These are phyloP conservation scores for Fusarium gaditjirri DNA, from an alignment of 2,329 filamentous ascomycete genomes.

Conservation along the genomic window DNA sequence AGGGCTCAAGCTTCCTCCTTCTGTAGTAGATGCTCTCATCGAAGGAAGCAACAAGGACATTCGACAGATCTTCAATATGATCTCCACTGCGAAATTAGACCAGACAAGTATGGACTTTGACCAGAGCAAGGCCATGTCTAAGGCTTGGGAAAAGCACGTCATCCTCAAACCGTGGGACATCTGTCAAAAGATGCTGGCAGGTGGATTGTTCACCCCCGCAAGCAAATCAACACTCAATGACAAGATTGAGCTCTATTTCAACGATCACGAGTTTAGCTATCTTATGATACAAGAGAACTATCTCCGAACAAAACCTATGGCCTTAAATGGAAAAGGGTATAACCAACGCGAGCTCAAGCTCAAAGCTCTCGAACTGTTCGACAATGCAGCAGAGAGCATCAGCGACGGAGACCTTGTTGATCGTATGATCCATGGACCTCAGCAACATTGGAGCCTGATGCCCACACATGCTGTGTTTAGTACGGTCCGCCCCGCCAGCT, in stretches of 20 bases:
- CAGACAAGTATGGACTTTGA: constrained; percentile 83
- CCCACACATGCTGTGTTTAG: constrained; percentile 95
- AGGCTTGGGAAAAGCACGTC: constrained; percentile 98
- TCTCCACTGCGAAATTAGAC: constrained; percentile 92
- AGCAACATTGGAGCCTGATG: constrained; percentile 99
- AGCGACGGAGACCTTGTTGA: constrained; percentile 97
- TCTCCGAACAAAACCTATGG: constrained; percentile 80
- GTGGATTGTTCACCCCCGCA: constrained; percentile 83
- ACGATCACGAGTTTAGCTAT: constrained; percentile 97
- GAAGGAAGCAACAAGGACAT: constrained; percentile 97
- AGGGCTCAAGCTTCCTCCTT: constrained; percentile 82
- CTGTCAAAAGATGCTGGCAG: constrained; percentile 88
- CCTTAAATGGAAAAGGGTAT: constrained; percentile 66
- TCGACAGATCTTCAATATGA: constrained; percentile 98
- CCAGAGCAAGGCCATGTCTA: constrained; percentile 91
- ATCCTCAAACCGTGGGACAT: constrained; percentile 99
- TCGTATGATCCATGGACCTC: constrained; percentile 96
- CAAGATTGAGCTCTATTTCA: constrained; percentile 99
- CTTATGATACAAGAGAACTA: constrained; percentile 99
- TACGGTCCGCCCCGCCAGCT: constrained; percentile 91
- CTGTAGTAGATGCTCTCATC: constrained; percentile 91
- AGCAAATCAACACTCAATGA: constrained; percentile 93
- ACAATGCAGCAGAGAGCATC: constrained; percentile 92
- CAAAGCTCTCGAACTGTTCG: constrained; percentile 86
- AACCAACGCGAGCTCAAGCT: constrained; percentile 75